Conservation (phyloP, 257 asterid genomes). For the Perilla frutescens region DNA sequence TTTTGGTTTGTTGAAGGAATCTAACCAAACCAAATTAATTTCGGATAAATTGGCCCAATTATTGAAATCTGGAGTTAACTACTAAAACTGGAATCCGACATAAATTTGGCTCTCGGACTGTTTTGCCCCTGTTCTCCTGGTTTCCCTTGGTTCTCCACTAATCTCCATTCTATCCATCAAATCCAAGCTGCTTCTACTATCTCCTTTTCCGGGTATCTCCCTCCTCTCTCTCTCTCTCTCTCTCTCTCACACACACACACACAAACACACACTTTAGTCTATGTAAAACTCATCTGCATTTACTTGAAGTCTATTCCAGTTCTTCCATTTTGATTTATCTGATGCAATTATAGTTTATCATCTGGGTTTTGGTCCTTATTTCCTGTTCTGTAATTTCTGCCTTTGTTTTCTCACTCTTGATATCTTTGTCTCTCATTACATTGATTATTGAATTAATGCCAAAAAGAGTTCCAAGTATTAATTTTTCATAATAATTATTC, state of each 20-base stretch:
- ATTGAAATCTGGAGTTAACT: too few species aligned
- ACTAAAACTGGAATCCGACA: too few species aligned
- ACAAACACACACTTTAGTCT: neutral
- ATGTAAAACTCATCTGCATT: neutral
- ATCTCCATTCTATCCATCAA: slow-evolving; percentile 28
- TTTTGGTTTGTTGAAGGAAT: too few species aligned
- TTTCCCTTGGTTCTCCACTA: neutral
- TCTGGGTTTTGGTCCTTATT: slow-evolving; percentile 4
- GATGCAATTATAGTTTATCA: neutral
- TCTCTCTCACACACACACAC: neutral
- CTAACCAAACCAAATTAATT: too few species aligned
- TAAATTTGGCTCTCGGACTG: neutral
- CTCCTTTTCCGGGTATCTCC: slow-evolving; percentile 21
- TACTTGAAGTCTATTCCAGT: neutral
- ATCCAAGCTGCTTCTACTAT: slow-evolving; percentile 24
- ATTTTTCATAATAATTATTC: neutral
- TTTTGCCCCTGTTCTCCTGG: slow-evolving; percentile 1
- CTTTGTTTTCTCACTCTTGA: neutral
- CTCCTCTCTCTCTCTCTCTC: neutral
- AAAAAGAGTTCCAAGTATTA: neutral
- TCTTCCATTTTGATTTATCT: neutral
- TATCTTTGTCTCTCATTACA: neutral
- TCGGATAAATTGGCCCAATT: too few species aligned
- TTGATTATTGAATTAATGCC: neutral
- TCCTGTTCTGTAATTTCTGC: neutral